These are phyloP conservation scores for Fremontodendron californicum DNA, from an alignment of 345 rosid species.

Conservation along the genomic window DNA sequence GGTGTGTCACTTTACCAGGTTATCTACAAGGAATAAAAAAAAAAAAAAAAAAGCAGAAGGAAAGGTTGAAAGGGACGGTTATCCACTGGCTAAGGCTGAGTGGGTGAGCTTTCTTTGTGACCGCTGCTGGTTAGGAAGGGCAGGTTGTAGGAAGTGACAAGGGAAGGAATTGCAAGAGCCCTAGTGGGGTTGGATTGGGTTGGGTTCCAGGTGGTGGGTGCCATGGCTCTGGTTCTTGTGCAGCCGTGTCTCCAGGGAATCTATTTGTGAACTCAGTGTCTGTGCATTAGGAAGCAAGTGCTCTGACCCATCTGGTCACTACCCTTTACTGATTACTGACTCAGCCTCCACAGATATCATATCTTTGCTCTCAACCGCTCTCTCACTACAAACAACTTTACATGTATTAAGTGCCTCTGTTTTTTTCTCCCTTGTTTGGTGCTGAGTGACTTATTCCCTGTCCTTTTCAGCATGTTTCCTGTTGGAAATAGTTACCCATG, in stretches of 20 bases:
- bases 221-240: neutral
- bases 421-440: neutral
- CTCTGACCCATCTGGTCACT: slow-evolving; percentile 19
- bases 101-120: neutral
- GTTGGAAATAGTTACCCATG: neutral
- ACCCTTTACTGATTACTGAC: slow-evolving; percentile 23
- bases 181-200: neutral
- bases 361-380: neutral
- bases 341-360: slow-evolving; percentile 33
- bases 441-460: neutral
- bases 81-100: neutral
- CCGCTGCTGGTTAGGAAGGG: slow-evolving; percentile 2
- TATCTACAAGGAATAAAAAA: neutral
- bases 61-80: slow-evolving; percentile 5
- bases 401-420: neutral
- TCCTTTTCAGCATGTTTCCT: neutral
- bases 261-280: slow-evolving; percentile 19
- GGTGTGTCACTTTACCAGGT: neutral
- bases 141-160: slow-evolving; percentile 16
- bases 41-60: neutral
- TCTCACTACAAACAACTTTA: neutral
- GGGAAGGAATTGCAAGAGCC: neutral
- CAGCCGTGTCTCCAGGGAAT: slow-evolving; percentile 1
- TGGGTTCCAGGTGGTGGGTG: neutral
- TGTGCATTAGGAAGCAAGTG: slow-evolving; percentile 21